Evolutionary conservation across 2,329 filamentous ascomycete species (phyloP), one percentile per base, ranked within the genome.

Genomic region (Ciborinia camelliae): DNA sequence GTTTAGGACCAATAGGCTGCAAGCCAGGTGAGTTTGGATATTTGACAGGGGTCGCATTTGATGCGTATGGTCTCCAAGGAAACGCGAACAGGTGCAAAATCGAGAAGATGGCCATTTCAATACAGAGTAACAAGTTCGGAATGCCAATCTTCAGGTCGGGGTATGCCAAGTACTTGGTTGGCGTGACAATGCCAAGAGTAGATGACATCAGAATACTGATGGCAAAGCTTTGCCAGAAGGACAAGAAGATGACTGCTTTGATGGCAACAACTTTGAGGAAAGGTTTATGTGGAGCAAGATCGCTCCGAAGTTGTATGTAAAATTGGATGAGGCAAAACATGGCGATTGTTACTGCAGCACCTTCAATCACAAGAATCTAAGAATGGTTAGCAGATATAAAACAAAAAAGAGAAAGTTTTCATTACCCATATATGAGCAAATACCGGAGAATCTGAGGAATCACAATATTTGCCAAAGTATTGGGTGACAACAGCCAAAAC

Each of bases 321-420:
- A 95, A 95, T 72, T 96, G 91, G 68, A 96, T 87, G 51, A 97
- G 77, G 75, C 90, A 93, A 79, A 90, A 95, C 90, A 97, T 96
- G 66, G 92, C 92, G 65, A 96, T 84, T 0, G 88, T 86, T 47
- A 96, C 90, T 2, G 90, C 88, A 28, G 85, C 68, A 70, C 84
- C 86, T 75, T 95, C 88, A 70, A 96, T 84, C 2, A 83, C 81
- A 73, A 90, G 81, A 48, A 86, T 80, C 86, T 88, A 66, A 14
- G 8, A 43, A 35, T 1, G 4, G 48, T 72, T 67, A 70, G 71
- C 55, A 26, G 6, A 50, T 6, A 3, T 15, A 15, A 26, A 14
- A 65, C 35, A 15, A 30, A 37, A 8, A 23, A 5, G 32, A 53
- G 28, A 30, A 47, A 26, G 15, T 20, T 39, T 75, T 79, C 66